phyloP scores from a whole-genome alignment of 2,329 filamentous ascomycete species.

The Mariannaea sp. region DNA sequence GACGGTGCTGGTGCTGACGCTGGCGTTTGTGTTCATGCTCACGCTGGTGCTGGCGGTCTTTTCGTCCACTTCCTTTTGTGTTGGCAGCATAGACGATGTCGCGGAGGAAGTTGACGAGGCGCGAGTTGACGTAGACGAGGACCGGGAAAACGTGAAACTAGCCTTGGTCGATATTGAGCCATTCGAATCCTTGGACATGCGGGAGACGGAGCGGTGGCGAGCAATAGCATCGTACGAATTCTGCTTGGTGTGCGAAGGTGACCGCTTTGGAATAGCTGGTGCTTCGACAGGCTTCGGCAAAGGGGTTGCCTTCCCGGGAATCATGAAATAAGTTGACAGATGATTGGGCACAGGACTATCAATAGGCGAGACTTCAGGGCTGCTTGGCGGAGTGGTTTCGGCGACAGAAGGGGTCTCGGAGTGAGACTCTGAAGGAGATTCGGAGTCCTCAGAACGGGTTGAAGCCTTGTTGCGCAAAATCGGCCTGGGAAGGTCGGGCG shows the following conservation, averaged over 20 bases:
- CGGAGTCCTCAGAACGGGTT: slow-evolving; percentile 44
- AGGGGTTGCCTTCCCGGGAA: slow-evolving; percentile 52
- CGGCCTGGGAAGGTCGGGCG: slow-evolving; percentile 74
- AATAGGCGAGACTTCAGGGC: slow-evolving; percentile 67
- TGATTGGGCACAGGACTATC: slow-evolving; percentile 68
- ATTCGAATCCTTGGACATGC: slow-evolving; percentile 59
- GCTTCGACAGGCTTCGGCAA: slow-evolving; percentile 45
- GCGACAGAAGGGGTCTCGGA: slow-evolving; percentile 67
- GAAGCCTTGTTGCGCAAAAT: slow-evolving; percentile 28
- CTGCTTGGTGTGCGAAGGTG: slow-evolving; percentile 88
- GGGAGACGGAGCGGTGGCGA: slow-evolving; percentile 65
- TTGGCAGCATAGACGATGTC: slow-evolving; percentile 43
- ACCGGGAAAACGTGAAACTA: slow-evolving; percentile 61
- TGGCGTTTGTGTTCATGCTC: too few relatives aligned
- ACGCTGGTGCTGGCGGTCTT: too few relatives aligned
- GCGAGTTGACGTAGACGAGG: slow-evolving; percentile 60
- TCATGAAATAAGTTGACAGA: slow-evolving; percentile 67
- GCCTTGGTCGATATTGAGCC: slow-evolving; percentile 60
- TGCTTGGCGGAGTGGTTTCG: slow-evolving; percentile 66
- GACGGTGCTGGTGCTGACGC: too few relatives aligned
- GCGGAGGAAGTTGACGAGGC: slow-evolving; percentile 53
- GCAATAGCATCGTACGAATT: slow-evolving; percentile 75
- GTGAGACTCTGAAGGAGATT: slow-evolving; percentile 16
- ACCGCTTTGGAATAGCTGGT: slow-evolving; percentile 71
- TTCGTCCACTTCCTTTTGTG: slow-evolving; percentile 38